Base-by-base conservation (phyloP, 1,284 basidiomycete genomes). In the Phenoliferia sp. region DNA sequence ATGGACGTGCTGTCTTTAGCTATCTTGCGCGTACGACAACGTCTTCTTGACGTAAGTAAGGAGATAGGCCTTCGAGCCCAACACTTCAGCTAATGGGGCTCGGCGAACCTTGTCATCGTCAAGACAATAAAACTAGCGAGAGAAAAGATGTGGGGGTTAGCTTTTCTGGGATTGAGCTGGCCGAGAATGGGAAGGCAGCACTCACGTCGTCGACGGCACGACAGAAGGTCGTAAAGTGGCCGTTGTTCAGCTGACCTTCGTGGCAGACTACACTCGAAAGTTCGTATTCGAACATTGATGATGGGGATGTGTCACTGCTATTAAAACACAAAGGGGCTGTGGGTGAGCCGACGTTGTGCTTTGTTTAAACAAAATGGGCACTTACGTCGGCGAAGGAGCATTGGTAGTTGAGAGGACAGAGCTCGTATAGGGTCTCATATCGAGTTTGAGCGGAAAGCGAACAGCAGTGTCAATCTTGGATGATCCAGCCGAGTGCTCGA, bases 381-480 rank as follows among this genome's bases (percentile, higher is more conserved):
- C 28, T 52, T 9, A 9, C 1, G 16, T 52, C 22, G 32, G 36
- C 26, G n/a, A n/a, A n/a, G n/a, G n/a, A n/a, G n/a, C n/a, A n/a
- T n/a, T n/a, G n/a, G 22, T 15, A 4, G 33, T 59, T 10, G 33
- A n/a, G 34, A 59, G 32, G 0, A 28, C 16, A 3, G 59, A 19
- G 16, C 36, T 34, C 7, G 39, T 60, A 22, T 60, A 97, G 0
- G 91, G 88, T 10, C 87, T 85, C 90, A 98, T 94, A 78, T 96
- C 91, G 57, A 97, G 83, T 55, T 83, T 83, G 3, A 88, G 85
- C 0, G 94, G 92, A 77, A 96, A 93, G 2, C 87, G 86, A 61
- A 98, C 87, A 31, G 85, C 86, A 1, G 86, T 84, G 76, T 95
- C 93, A 65, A 98, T 88, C 81, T 98, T 98, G 72, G 86, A 86